These are phyloP conservation scores for Klebsormidium nitens DNA, from an alignment of 139 green algal species.

Conservation along the genomic window DNA sequence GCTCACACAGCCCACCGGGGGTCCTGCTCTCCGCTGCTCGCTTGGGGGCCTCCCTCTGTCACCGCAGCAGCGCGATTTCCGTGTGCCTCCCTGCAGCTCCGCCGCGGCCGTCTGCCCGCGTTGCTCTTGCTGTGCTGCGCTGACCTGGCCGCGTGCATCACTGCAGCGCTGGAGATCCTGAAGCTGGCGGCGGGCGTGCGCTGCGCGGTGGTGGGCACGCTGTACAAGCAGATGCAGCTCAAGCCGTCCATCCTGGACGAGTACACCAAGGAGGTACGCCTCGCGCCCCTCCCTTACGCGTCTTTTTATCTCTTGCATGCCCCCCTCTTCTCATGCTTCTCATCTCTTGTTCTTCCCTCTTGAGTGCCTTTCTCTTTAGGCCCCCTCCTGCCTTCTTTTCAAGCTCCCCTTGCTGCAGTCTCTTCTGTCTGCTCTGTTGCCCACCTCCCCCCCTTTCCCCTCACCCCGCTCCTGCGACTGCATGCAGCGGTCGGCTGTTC, in stretches of 20 bases:
- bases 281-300: neutral
- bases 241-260: conserved; percentile 95
- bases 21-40: conserved; percentile 1
- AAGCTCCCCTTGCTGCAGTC: too few species aligned
- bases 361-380: too few species aligned
- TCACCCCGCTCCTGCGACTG: neutral
- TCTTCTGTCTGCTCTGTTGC: neutral
- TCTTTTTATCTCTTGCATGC: neutral
- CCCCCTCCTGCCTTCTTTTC: neutral
- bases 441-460: neutral
- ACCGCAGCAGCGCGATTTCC: neutral
- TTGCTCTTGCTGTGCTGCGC: too few species aligned
- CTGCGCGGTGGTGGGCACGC: conserved; percentile 74
- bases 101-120: too few species aligned
- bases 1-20: neutral
- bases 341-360: neutral
- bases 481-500: conserved; percentile 16
- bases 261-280: conserved; percentile 67
- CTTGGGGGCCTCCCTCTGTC: neutral
- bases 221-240: conserved; percentile 96
- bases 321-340: neutral
- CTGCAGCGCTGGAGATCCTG: conserved; percentile 66
- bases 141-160: neutral
- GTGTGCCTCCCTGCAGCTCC: neutral
- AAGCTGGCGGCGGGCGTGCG: conserved; percentile 67